phyloP scores from a whole-genome alignment of 2,329 filamentous ascomycete genomes.

The Dactylellina sp. region DNA sequence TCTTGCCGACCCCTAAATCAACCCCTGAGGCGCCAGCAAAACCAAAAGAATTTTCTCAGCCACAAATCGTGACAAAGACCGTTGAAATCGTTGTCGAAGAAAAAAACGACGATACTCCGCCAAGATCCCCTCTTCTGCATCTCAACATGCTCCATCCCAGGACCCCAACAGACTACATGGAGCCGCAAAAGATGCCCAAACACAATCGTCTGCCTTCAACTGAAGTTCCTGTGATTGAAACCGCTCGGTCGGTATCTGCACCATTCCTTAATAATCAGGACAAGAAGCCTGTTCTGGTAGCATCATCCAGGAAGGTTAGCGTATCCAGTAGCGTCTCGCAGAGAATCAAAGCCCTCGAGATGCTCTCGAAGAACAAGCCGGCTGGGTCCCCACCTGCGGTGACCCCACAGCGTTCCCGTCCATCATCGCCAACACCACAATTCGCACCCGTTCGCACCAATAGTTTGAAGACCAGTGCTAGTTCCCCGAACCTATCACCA shows the following conservation, averaged over 20 bases:
- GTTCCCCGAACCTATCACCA: slow-evolving; percentile 62
- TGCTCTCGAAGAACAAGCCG: slow-evolving; percentile 70
- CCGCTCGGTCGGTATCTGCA: slow-evolving; percentile 70
- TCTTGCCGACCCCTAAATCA: slow-evolving; percentile 53
- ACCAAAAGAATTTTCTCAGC: slow-evolving; percentile 31
- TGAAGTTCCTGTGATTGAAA: slow-evolving; percentile 66
- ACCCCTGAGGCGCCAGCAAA: slow-evolving; percentile 48
- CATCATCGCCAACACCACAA: slow-evolving; percentile 68
- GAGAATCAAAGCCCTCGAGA: slow-evolving; percentile 91
- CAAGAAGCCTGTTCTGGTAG: slow-evolving; percentile 67
- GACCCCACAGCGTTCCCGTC: slow-evolving; percentile 67
- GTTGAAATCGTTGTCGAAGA: slow-evolving; percentile 23
- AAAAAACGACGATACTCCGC: slow-evolving; percentile 48
- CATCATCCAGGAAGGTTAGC: slow-evolving; percentile 77
- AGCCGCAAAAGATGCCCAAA: slow-evolving; percentile 60
- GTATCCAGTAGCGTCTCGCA: slow-evolving; percentile 78
- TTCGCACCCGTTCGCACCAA: slow-evolving; percentile 62
- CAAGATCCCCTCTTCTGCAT: slow-evolving; percentile 52
- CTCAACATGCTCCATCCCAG: slow-evolving; percentile 62
- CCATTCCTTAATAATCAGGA: slow-evolving; percentile 69
- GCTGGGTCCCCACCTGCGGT: slow-evolving; percentile 61
- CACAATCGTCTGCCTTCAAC: slow-evolving; percentile 62
- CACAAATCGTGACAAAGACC: slow-evolving; percentile 31
- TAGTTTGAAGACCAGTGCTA: slow-evolving; percentile 60
- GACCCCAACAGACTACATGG: slow-evolving; percentile 67